Base-by-base conservation (phyloP, 495 filamentous ascomycete species). In the Penicillium lividum region DNA sequence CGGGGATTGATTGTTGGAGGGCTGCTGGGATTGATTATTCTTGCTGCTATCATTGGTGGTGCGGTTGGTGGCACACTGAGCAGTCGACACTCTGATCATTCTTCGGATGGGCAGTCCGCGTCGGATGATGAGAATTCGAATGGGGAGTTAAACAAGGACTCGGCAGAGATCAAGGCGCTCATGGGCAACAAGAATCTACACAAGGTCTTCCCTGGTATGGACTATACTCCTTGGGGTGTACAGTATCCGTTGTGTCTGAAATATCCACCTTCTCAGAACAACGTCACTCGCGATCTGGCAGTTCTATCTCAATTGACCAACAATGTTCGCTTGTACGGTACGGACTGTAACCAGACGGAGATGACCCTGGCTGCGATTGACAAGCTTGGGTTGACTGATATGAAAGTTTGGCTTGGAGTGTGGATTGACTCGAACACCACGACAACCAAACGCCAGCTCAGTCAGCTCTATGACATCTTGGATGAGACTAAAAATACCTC, bases 281-380 rank as follows among this genome's bases (percentile, higher is more conserved):
- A 97, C 64, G 80, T 98, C 63, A 98, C 94, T 6, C 84, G 89
- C 40, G 94, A 98, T 65, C 74, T 98, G 53, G 94, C 94, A 27
- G 87, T 97, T 9, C 83, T 98, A 16, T 92, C 91, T 4, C 92
- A 97, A 68, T 79, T 98, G 33, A 97, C 92, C 55, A 92, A 96
- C 70, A 87, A 84, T 3, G 81, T 98, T 44, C 89, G 93, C 2
- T 81, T 98, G 13, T 98, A 98, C 69, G 94, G 94, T 27, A 97
- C 91, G 15, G 94, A 98, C 74, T 98, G 94, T 81, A 97, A 98
- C 69, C 93, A 97, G 72, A 97, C 94, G 0, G 86, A 96, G 68
- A 92, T 98, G 90, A 88, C 94, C 1, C 81, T 98, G 42, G 86
- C 93, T 64, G 85, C 92, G 6, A 86, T 98, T 67, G 78, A 87